Evolutionary conservation across 352 stramenopile genomes (phyloP).

Genomic region (Phytopythium delawarense): DNA sequence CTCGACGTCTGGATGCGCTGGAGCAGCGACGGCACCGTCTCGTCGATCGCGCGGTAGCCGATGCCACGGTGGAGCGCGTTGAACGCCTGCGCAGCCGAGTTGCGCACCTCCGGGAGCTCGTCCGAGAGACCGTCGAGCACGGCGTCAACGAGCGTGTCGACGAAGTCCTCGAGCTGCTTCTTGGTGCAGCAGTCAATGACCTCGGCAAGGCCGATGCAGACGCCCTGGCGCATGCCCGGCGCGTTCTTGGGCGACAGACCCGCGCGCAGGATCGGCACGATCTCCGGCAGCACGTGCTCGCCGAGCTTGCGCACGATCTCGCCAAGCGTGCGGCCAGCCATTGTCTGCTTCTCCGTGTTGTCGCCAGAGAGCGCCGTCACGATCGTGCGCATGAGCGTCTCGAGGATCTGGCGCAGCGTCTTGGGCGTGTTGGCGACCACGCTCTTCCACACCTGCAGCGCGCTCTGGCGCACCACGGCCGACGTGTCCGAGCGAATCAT

Average conservation of each 20-base stretch:
- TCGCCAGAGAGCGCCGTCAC: conserved; percentile 93
- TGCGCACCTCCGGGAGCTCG: conserved; percentile 81
- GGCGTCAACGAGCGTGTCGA: conserved; percentile 95
- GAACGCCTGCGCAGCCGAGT: conserved; percentile 95
- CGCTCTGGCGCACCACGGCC: conserved; percentile 94
- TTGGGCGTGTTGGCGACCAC: conserved; percentile 97
- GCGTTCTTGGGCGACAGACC: conserved; percentile 79
- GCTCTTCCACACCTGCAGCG: conserved; percentile 99
- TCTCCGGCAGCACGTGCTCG: conserved; percentile 97
- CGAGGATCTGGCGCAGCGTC: conserved; percentile 97
- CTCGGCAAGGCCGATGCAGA: conserved; percentile 98
- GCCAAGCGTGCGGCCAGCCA: conserved; percentile 93
- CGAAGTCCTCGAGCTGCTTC: conserved; percentile 95
- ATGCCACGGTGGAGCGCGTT: conserved; percentile 96
- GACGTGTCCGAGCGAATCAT: conserved; percentile 97
- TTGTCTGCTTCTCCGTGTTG: conserved; percentile 87
- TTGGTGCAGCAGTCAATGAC: conserved; percentile 97
- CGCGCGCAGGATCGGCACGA: conserved; percentile 97
- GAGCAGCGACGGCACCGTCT: conserved; percentile 96
- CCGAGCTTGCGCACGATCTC: conserved; percentile 99
- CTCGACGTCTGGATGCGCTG: conserved; percentile 86
- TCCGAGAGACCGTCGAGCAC: conserved; percentile 98
- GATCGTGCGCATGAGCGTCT: conserved; percentile 94
- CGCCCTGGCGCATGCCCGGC: conserved; percentile 86
- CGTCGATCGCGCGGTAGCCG: conserved; percentile 94